A percentile compares a stretch with the other conserved stretches of the same genome.
phyloP scores from a whole-genome alignment of 2,329 filamentous ascomycete species.

The Fonsecaea multimorphosa region DNA sequence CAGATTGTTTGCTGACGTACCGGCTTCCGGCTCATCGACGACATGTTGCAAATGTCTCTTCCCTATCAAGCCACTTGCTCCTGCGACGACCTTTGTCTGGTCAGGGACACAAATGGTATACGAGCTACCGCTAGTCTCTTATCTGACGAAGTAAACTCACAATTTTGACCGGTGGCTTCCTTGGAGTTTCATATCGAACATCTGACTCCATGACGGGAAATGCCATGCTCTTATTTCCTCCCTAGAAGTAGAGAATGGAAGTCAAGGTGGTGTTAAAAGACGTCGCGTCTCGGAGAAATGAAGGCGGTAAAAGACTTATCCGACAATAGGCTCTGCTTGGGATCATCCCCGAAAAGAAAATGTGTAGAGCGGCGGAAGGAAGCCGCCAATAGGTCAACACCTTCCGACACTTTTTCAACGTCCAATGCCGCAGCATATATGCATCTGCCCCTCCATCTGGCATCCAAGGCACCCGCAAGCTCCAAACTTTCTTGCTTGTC shows the following conservation, averaged over 20 bases:
- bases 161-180: neutral
- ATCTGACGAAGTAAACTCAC: neutral
- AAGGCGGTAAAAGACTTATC: neutral
- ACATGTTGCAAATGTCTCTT: conserved; percentile 20
- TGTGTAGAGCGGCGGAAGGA: neutral
- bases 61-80: conserved; percentile 23
- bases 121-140: neutral
- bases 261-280: neutral
- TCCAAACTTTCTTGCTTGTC: too few relatives aligned
- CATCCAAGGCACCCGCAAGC: too few relatives aligned
- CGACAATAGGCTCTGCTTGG: neutral
- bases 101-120: neutral
- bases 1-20: neutral
- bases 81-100: conserved; percentile 15
- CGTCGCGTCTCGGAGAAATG: neutral
- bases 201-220: neutral
- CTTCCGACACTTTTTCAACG: neutral
- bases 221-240: too few relatives aligned
- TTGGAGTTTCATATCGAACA: neutral
- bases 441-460: too few relatives aligned
- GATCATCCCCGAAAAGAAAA: neutral
- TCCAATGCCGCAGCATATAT: neutral
- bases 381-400: neutral
- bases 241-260: neutral
- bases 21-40: conserved; percentile 8